Evolutionary conservation across 2,329 filamentous ascomycete genomes (phyloP).

Genomic region (Calonectria naviculata): DNA sequence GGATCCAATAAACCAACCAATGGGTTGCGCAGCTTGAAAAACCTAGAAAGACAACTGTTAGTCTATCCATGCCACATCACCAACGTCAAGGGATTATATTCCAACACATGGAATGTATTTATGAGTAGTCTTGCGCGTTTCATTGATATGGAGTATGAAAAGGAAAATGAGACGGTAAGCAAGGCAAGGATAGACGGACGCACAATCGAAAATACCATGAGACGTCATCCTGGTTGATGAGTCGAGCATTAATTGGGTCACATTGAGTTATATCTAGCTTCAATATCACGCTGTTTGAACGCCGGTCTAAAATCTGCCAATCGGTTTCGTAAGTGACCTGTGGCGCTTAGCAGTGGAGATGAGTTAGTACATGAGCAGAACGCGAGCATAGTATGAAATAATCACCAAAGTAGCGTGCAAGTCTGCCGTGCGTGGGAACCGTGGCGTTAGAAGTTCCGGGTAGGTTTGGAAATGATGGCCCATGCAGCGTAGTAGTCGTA

Average conservation of each 20-base stretch:
- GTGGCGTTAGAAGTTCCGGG: neutral
- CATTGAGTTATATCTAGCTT: slow-evolving; percentile 35
- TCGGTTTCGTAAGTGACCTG: slow-evolving; percentile 22
- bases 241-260: slow-evolving; percentile 33
- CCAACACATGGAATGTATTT: no score
- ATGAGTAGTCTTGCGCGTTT: no score
- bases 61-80: neutral
- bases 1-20: slow-evolving; percentile 37
- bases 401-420: slow-evolving; percentile 25
- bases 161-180: neutral
- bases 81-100: no score
- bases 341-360: neutral
- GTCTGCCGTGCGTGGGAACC: slow-evolving; percentile 10
- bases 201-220: slow-evolving; percentile 20
- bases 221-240: slow-evolving; percentile 36
- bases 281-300: slow-evolving; percentile 31
- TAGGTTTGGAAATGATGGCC: neutral
- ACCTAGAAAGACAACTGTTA: slow-evolving; percentile 5
- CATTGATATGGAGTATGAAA: no score
- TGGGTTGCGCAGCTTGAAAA: slow-evolving; percentile 38
- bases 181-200: neutral
- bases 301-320: slow-evolving; percentile 35
- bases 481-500: neutral
- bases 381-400: neutral
- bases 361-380: neutral